phyloP scores from a whole-genome alignment of 2,329 filamentous ascomycete genomes.

The Clonostachys byssicola region DNA sequence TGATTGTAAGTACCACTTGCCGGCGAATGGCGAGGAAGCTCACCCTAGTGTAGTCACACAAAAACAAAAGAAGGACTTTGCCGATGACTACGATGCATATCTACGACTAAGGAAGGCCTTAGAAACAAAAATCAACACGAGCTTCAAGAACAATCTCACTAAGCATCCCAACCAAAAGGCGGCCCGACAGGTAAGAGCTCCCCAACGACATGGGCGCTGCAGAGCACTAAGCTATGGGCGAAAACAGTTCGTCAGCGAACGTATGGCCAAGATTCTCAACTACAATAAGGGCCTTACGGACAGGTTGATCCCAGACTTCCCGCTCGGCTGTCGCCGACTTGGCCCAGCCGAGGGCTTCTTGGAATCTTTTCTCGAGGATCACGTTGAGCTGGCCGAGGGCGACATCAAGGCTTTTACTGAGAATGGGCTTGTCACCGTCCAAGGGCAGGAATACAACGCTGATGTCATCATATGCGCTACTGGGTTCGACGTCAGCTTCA shows the following conservation, averaged over 20 bases:
- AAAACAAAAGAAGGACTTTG: slow-evolving; percentile 41
- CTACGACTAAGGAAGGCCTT: slow-evolving; percentile 42
- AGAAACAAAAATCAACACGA: slow-evolving; percentile 1
- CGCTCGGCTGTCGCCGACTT: slow-evolving; percentile 39
- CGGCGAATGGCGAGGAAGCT: too few relatives aligned
- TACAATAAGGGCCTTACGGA: slow-evolving; percentile 31
- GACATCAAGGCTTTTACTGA: slow-evolving; percentile 15
- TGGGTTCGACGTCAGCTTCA: slow-evolving; percentile 46
- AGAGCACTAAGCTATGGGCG: too few relatives aligned
- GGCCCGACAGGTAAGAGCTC: neutral
- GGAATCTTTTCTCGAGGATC: slow-evolving; percentile 11
- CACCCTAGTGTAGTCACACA: slow-evolving; percentile 15
- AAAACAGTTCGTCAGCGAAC: slow-evolving; percentile 5
- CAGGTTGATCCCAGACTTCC: slow-evolving; percentile 33
- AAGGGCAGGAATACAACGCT: slow-evolving; percentile 34
- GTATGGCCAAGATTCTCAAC: neutral
- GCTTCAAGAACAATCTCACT: neutral
- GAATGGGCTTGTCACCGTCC: slow-evolving; percentile 16
- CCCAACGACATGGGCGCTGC: too few relatives aligned
- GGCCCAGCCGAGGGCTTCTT: slow-evolving; percentile 32
- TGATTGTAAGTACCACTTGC: neutral
- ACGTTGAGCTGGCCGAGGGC: slow-evolving; percentile 8
- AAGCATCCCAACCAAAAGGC: neutral
- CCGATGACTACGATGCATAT: slow-evolving; percentile 49
- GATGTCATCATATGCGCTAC: slow-evolving; percentile 53